phyloP scores from a whole-genome alignment of 495 filamentous ascomycete genomes.

The Aspergillus hancockii region DNA sequence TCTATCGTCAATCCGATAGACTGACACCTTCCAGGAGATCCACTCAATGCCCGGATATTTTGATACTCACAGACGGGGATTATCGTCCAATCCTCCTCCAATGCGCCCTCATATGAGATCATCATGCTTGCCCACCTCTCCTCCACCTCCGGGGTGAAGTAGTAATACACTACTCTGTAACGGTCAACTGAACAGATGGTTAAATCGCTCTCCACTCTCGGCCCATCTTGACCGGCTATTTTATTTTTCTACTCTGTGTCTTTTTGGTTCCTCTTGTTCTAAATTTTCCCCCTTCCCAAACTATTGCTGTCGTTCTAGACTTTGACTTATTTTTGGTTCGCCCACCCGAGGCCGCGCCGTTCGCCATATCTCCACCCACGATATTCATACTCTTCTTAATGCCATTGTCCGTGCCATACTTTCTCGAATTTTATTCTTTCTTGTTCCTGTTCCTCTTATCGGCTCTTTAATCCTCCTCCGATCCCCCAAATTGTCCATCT shows the following conservation, averaged over 20 bases:
- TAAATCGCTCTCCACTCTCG: neutral
- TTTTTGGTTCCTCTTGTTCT: constrained; percentile 24
- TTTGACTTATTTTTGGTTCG: constrained; percentile 21
- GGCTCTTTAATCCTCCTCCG: neutral
- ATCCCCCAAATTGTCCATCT: neutral
- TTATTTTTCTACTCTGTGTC: constrained; percentile 15
- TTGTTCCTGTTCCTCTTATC: neutral
- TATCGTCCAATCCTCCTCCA: neutral
- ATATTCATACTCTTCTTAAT: constrained; percentile 8
- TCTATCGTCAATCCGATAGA: neutral
- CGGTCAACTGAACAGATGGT: neutral
- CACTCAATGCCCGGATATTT: neutral
- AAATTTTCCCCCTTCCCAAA: constrained; percentile 6
- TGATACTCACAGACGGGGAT: neutral
- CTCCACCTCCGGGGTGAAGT: neutral
- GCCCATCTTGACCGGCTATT: neutral
- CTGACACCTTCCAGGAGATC: neutral
- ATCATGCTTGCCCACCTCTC: neutral
- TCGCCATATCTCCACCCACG: constrained; percentile 10
- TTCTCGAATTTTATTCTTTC: constrained; percentile 3
- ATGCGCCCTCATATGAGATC: neutral
- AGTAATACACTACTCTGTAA: neutral
- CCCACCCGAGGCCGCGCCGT: constrained; percentile 1
- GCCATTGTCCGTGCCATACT: constrained; percentile 4
- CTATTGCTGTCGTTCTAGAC: constrained; percentile 13